Conservation (phyloP, 495 filamentous ascomycete genomes). For the Melanomma pulvis-pyrius region DNA sequence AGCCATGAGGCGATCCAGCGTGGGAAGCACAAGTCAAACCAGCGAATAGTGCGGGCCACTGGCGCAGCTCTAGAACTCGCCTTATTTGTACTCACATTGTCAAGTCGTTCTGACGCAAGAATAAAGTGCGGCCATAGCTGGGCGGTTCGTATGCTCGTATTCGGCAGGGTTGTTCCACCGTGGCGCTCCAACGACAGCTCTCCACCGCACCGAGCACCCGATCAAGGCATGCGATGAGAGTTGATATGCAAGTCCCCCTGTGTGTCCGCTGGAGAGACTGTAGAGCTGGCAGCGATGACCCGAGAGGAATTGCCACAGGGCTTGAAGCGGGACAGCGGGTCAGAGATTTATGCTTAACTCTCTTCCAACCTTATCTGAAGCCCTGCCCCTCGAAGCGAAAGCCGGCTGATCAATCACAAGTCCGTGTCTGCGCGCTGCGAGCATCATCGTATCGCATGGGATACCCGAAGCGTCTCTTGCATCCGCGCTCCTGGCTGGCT, state of each 20-base stretch:
- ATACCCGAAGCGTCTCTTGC: too few species aligned
- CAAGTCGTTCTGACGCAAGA: background rate
- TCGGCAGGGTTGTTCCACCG: background rate
- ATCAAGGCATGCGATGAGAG: background rate
- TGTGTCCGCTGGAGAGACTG: background rate
- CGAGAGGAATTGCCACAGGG: conserved; percentile 5
- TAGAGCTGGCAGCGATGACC: background rate
- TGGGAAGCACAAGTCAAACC: background rate
- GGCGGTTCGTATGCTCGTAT: background rate
- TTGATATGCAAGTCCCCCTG: background rate
- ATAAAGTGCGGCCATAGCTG: conserved; percentile 1
- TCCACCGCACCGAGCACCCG: background rate
- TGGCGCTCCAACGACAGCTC: background rate
- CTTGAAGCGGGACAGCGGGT: conserved; percentile 29
- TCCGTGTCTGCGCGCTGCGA: conserved; percentile 9
- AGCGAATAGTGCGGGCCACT: conserved; percentile 1
- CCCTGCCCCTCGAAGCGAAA: conserved; percentile 13
- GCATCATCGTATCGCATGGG: background rate
- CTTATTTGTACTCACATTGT: background rate
- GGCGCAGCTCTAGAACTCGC: conserved; percentile 16
- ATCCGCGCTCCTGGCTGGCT: too few species aligned
- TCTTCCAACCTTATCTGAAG: conserved; percentile 33
- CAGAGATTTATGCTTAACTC: conserved; percentile 34
- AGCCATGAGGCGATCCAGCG: background rate
- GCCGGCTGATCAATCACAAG: conserved; percentile 22